phyloP scores from a whole-genome alignment of 2,329 filamentous ascomycete genomes.

The Ascomycota sp. region DNA sequence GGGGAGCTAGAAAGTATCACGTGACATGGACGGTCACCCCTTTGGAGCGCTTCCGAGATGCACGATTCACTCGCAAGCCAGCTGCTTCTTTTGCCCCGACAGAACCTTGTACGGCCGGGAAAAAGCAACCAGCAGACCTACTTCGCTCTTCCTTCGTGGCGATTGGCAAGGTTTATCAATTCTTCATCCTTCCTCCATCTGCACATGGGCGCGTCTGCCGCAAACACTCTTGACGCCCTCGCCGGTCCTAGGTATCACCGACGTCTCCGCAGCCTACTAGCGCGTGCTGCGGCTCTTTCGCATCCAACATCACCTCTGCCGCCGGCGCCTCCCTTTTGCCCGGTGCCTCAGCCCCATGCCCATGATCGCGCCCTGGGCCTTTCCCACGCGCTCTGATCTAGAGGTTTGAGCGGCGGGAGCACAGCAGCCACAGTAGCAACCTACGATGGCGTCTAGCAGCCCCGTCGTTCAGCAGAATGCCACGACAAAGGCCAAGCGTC shows the following conservation, averaged over 20 bases:
- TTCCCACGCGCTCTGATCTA: slow-evolving; percentile 1
- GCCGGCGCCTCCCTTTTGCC: neutral
- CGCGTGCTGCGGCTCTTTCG: slow-evolving; percentile 4
- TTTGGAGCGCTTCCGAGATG: too few species aligned
- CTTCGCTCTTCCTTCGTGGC: too few species aligned
- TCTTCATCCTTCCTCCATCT: too few species aligned
- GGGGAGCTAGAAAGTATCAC: too few species aligned
- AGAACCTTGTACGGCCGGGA: too few species aligned
- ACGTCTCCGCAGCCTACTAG: slow-evolving; percentile 5
- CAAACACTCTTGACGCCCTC: neutral
- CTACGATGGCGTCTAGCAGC: slow-evolving; percentile 32
- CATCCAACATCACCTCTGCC: slow-evolving; percentile 3
- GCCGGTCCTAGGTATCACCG: neutral
- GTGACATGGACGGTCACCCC: too few species aligned
- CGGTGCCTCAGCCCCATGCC: slow-evolving; percentile 3
- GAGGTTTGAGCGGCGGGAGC: slow-evolving; percentile 3
- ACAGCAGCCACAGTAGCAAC: slow-evolving; percentile 1
- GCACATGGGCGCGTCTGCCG: too few species aligned
- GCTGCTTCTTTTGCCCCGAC: too few species aligned
- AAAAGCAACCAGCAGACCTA: too few species aligned
- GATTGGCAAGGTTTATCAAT: too few species aligned
- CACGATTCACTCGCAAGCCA: too few species aligned
- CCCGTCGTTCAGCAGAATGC: slow-evolving; percentile 21
- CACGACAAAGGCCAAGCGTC: slow-evolving; percentile 43
- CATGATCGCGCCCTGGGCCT: slow-evolving; percentile 4